Conservation (phyloP, 2,329 filamentous ascomycete species). For the Fusarium mangiferae region DNA sequence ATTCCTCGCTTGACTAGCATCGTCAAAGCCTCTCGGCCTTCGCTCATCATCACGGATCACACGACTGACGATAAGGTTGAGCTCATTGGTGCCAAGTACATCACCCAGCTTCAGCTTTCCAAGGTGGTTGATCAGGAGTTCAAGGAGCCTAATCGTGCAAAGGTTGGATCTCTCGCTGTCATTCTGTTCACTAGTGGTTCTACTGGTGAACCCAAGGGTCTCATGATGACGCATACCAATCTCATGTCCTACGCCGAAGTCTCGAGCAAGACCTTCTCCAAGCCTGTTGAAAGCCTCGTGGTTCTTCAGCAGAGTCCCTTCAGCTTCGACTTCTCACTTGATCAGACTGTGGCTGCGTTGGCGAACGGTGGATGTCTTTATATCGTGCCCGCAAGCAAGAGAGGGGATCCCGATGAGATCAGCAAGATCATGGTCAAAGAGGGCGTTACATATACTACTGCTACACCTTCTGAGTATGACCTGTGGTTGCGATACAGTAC, state of each 20-base stretch:
- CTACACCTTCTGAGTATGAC: not conserved
- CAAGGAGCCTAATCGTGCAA: not conserved
- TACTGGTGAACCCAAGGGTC: not conserved
- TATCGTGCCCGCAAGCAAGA: not conserved
- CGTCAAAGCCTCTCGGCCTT: not conserved
- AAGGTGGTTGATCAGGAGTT: not conserved
- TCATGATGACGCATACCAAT: not conserved
- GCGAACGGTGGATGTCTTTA: not conserved
- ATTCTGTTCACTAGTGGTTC: not conserved
- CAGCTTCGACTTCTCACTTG: not conserved
- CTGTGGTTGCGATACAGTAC: not conserved
- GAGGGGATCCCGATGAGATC: not conserved
- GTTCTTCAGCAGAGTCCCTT: not conserved
- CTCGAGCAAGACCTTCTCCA: not conserved
- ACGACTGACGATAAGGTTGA: not conserved
- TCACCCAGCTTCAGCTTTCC: not conserved
- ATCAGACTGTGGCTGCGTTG: not conserved
- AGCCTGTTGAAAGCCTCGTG: not conserved
- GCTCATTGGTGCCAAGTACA: not conserved
- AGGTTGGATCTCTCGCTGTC: not conserved
- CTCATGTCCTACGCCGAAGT: not conserved
- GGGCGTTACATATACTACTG: not conserved
- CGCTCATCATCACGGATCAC: not conserved
- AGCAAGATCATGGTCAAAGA: not conserved
- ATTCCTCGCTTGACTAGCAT: not conserved